These are phyloP conservation scores for Corymbia calophylla DNA, from an alignment of 441 rosid genomes.

Conservation along the genomic window DNA sequence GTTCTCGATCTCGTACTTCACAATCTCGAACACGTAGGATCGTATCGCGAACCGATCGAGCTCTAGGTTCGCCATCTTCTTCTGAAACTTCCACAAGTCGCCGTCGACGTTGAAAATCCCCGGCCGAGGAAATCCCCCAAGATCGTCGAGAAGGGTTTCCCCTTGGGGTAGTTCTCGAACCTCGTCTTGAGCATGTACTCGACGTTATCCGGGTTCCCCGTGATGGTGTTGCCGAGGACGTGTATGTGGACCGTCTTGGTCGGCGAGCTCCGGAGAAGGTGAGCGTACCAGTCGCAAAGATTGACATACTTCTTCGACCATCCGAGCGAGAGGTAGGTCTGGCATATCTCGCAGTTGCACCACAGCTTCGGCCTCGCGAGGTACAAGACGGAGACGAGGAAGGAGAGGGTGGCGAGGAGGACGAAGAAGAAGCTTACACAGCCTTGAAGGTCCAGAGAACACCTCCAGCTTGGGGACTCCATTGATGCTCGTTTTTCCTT, in stretches of 20 bases:
- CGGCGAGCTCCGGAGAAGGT: slow-evolving; percentile 43
- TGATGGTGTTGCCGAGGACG: slow-evolving; percentile 45
- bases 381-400: background rate
- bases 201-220: slow-evolving; percentile 57
- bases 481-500: background rate
- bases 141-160: slow-evolving; percentile 64
- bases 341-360: slow-evolving; percentile 44
- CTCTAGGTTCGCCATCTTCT: slow-evolving; percentile 44
- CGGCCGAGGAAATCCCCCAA: slow-evolving; percentile 58
- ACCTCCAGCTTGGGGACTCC: slow-evolving; percentile 13
- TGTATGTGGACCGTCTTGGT: slow-evolving; percentile 48
- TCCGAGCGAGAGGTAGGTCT: slow-evolving; percentile 23
- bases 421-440: slow-evolving; percentile 4
- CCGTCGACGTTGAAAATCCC: slow-evolving; percentile 61
- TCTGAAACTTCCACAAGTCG: slow-evolving; percentile 56
- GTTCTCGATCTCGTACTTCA: slow-evolving; percentile 29
- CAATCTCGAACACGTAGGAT: slow-evolving; percentile 41
- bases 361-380: slow-evolving; percentile 14
- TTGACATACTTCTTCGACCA: slow-evolving; percentile 33
- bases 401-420: background rate
- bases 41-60: slow-evolving; percentile 30
- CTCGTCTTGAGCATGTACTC: slow-evolving; percentile 70
- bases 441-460: background rate
- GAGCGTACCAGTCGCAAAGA: slow-evolving; percentile 63
- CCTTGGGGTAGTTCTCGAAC: slow-evolving; percentile 81